Evolutionary conservation across 352 stramenopile species (phyloP).

Genomic region (Globisporangium canariense): DNA sequence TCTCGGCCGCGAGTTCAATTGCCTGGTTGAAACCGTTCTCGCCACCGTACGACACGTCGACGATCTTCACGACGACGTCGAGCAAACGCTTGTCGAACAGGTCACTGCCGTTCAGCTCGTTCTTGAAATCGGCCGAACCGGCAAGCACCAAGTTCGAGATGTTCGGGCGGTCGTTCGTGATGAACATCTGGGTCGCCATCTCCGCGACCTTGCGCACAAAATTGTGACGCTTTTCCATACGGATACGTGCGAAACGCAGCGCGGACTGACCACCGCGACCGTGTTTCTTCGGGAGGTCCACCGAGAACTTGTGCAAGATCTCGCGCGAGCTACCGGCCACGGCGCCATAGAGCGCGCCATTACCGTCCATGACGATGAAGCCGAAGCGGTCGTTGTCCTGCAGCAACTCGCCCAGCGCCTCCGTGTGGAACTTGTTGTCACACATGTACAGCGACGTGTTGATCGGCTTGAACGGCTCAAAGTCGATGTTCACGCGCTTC

Average conservation of each 20-base stretch:
- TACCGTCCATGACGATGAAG: slow-evolving; percentile 99
- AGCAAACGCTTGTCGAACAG: slow-evolving; percentile 96
- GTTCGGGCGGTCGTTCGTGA: slow-evolving; percentile 97
- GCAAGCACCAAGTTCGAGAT: slow-evolving; percentile 97
- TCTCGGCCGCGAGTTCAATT: slow-evolving; percentile 98
- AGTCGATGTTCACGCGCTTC: slow-evolving; percentile 99
- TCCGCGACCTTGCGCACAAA: slow-evolving; percentile 99
- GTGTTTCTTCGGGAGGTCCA: slow-evolving; percentile 99
- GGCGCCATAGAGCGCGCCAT: slow-evolving; percentile 97
- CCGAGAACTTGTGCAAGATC: slow-evolving; percentile 95
- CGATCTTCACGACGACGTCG: slow-evolving; percentile 98
- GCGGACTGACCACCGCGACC: slow-evolving; percentile 98
- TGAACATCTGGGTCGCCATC: slow-evolving; percentile 97
- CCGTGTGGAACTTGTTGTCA: slow-evolving; percentile 99
- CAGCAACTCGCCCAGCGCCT: slow-evolving; percentile 97
- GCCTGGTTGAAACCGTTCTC: slow-evolving; percentile 99
- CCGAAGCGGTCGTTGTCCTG: slow-evolving; percentile 99
- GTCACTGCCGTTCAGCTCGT: slow-evolving; percentile 94
- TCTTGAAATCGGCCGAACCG: slow-evolving; percentile 99
- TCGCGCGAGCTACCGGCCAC: slow-evolving; percentile 93
- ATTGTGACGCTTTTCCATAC: slow-evolving; percentile 99
- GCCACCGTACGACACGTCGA: slow-evolving; percentile 99
- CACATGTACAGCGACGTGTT: slow-evolving; percentile 99
- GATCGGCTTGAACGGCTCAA: slow-evolving; percentile 99
- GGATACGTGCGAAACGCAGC: slow-evolving; percentile 98